Base-by-base conservation (phyloP, 1,139 yeast genomes). In the Debaryomyces sp. region DNA sequence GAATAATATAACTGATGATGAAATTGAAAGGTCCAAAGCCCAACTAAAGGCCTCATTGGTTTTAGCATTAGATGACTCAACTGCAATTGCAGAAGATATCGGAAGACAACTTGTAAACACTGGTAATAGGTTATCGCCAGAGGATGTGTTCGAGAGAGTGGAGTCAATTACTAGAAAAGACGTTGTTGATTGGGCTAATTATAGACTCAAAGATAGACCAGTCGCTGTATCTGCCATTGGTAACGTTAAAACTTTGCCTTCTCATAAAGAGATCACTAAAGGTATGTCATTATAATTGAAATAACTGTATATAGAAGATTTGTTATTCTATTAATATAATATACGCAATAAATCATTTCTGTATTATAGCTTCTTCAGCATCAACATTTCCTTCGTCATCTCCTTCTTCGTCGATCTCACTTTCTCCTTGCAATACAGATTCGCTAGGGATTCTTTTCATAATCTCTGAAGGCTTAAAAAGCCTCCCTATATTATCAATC, bases 41-140 rank as follows among this genome's bases (percentile, higher is more conserved):
- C 97, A 92, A 70, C 78, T 94, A 56, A 92, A 92, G 71, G 99
- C 99, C 0, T 89, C 97, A 0, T 76, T 94, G 49, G 78, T 94
- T 47, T 76, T 94, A 50, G 89, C 96, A 10, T 77, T 94, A 48
- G 99, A 95, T 67, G 97, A 96, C 53, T 86, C 97, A 18, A 91
- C 98, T 5, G 95, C 97, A 4, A 86, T 92, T 51, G 98, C 97
- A 30, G 99, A 94, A 69, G 99, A 94, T 70, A 90, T 95, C 60
- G 99, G 99, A 35, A 85, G 99, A 67, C 99, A 95, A 69, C 78
- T 94, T 53, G 96, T 94, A 43, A 92, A 97, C 49, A 92, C 98
- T 3, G 99, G 99, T 35, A 84, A 80, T 62, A 82, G 97, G 63
- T 78, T 90, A 59, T 80, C 95, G 13, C 97, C 99, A 3, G 96